Base-by-base conservation (phyloP, 441 rosid species). In the Bocquillonia castaneifolia region DNA sequence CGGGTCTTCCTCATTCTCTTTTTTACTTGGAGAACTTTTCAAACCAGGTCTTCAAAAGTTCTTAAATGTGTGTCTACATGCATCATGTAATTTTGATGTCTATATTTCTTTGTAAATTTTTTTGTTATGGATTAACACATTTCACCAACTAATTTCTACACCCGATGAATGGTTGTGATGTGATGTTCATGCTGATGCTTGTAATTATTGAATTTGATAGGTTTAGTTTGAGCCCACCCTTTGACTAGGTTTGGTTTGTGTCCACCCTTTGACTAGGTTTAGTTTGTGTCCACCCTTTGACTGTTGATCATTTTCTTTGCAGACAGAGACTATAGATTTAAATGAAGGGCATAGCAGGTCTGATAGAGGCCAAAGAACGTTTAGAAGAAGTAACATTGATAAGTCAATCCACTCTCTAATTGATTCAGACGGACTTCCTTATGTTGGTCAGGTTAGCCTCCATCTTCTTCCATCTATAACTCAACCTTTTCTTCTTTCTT, bases 351-450 rank as follows among this genome's bases (percentile, higher is more conserved):
- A 72, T 44, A 85, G 84, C 73, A 85, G 74, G 77, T 77, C 81
- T 60, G 88, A 73, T 50, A 70, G 78, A 76, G 64, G 78, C 56
- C 74, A 74, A 59, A 82, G 64, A 75, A 77, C 70, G 64, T 94
- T 92, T 74, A 81, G 77, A 73, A 85, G 95, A 76, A 81, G 82
- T 71, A 78, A 70, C 59, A 45, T 67, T 68, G 86, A 86, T 68
- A 88, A 63, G 74, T 79, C 90, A 22, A 58, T 34, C 45, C 86
- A 79, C 76, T 71, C 87, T 70, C 31, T 57, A 73, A 82, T 94
- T 72, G 99, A 92, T 81, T 80, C 88, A 13, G 99, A 90, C 78
- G 99, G 99, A 60, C 94, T 92, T 80, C 98, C 98, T 42, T 85
- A 81, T 80, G 86, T 92, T 78, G 97, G 98, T 71, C 97, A 94